phyloP scores from a whole-genome alignment of 371 early-diverging fungal genomes.

The Mycotypha africana region DNA sequence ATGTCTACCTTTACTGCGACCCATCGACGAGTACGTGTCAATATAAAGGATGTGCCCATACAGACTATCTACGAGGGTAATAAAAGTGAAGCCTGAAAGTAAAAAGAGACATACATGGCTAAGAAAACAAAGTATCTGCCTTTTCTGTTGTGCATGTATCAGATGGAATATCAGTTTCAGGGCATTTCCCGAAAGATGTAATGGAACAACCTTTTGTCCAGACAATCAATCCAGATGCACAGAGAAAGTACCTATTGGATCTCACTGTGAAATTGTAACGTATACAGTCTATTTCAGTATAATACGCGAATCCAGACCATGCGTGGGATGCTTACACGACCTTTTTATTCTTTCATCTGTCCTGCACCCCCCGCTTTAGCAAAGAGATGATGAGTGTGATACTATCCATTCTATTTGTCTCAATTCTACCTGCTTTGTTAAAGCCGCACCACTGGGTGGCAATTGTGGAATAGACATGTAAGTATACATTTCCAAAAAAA shows the following conservation, averaged over 20 bases:
- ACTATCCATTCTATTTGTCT: constrained; percentile 34
- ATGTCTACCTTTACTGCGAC: constrained; percentile 29
- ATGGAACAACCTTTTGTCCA: constrained; percentile 28
- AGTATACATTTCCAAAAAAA: not conserved
- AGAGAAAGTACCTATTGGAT: constrained; percentile 16
- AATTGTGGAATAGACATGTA: constrained; percentile 41
- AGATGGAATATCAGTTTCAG: constrained; percentile 29
- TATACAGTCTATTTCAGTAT: not conserved
- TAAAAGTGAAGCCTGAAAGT: not conserved
- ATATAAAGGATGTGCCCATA: constrained; percentile 36
- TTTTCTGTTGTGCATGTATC: no score
- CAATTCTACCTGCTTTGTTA: constrained; percentile 36
- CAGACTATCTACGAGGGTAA: constrained; percentile 40
- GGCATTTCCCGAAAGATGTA: constrained; percentile 28
- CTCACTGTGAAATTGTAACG: constrained; percentile 26
- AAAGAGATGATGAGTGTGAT: constrained; percentile 43
- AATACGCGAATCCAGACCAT: not conserved
- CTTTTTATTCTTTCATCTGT: no score
- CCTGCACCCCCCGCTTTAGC: constrained; percentile 22
- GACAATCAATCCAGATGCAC: constrained; percentile 31
- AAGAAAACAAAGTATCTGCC: no score
- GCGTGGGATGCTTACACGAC: no score
- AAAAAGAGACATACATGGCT: not conserved
- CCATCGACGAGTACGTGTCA: constrained; percentile 27
- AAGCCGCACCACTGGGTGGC: constrained; percentile 37